These are phyloP conservation scores for Cercis canadensis DNA, from an alignment of 306 rosid species.

Conservation along the genomic window DNA sequence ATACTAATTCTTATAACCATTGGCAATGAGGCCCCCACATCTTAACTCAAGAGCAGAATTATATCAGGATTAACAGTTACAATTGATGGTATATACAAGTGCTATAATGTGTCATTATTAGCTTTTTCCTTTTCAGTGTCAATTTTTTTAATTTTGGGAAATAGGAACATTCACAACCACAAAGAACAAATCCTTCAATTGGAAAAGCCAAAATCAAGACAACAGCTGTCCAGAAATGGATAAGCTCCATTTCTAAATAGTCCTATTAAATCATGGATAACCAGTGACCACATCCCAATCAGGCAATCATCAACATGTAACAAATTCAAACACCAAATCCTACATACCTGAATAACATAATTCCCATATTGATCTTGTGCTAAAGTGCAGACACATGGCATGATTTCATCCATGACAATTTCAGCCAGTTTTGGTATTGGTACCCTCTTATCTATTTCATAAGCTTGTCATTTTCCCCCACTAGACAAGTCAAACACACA, in stretches of 20 bases:
- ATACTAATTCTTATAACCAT: background rate
- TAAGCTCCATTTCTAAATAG: no score
- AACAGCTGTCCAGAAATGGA: background rate
- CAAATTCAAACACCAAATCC: constrained; percentile 14
- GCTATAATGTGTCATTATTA: constrained; percentile 14
- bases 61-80: constrained; percentile 22
- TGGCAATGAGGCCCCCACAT: background rate
- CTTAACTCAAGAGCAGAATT: background rate
- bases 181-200: background rate
- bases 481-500: no score
- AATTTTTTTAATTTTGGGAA: constrained; percentile 14
- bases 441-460: constrained; percentile 94
- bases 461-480: constrained; percentile 91
- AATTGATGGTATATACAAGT: background rate
- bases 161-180: constrained; percentile 3
- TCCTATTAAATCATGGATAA: background rate
- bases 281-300: constrained; percentile 20
- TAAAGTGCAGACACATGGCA: constrained; percentile 84
- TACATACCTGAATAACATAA: constrained; percentile 90
- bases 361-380: constrained; percentile 99
- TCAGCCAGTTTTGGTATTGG: constrained; percentile 99
- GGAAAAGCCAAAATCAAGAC: background rate
- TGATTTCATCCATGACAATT: constrained; percentile 91
- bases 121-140: background rate
- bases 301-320: constrained; percentile 3